A percentile compares a stretch with the other conserved stretches of the same genome.
These are phyloP conservation scores for Shiraia sp. DNA, from an alignment of 2,329 filamentous ascomycete species.

Conservation along the genomic window DNA sequence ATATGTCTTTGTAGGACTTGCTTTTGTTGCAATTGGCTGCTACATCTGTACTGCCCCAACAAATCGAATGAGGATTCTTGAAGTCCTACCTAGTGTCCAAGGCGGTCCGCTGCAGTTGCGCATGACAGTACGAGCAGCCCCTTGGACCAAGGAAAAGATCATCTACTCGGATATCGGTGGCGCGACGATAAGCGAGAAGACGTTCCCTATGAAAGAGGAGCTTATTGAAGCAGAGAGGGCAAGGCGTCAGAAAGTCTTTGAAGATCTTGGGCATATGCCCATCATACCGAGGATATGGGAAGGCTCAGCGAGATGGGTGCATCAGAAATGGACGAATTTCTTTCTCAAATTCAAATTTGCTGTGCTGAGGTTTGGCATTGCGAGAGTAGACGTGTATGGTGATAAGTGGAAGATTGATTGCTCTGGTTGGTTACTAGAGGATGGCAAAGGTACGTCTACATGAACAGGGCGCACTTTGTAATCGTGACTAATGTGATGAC, in stretches of 20 bases:
- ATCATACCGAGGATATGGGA: constrained; percentile 30
- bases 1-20: constrained; percentile 36
- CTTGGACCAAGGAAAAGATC: constrained; percentile 31
- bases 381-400: constrained; percentile 32
- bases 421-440: constrained; percentile 35
- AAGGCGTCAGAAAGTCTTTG: constrained; percentile 26
- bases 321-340: constrained; percentile 43
- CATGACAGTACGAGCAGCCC: constrained; percentile 28
- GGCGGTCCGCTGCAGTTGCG: constrained; percentile 37
- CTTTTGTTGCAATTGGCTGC: constrained; percentile 33
- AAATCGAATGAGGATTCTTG: constrained; percentile 33
- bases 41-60: constrained; percentile 39
- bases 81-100: constrained; percentile 34
- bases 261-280: constrained; percentile 32
- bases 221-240: constrained; percentile 36
- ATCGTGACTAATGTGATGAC: neutral
- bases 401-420: constrained; percentile 45
- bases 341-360: constrained; percentile 42
- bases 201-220: constrained; percentile 33
- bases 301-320: constrained; percentile 33
- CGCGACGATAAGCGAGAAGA: constrained; percentile 38
- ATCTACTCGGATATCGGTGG: constrained; percentile 34
- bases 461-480: constrained; percentile 7
- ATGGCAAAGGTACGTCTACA: constrained; percentile 38
- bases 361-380: constrained; percentile 38